Conservation (phyloP, 495 filamentous ascomycete species). For the Thozetella sp. region DNA sequence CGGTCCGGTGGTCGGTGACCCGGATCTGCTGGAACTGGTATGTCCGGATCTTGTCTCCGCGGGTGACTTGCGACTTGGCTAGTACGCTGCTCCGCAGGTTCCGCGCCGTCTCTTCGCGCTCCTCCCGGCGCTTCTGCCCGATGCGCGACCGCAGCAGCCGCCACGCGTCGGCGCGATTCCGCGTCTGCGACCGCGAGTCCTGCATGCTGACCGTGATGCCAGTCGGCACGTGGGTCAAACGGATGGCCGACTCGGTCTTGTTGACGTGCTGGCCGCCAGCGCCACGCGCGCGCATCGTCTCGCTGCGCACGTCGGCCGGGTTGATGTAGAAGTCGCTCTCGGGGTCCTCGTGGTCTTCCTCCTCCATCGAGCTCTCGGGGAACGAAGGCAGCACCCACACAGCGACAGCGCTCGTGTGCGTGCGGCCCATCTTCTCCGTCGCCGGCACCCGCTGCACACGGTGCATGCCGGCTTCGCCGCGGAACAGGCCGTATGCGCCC, state of each 20-base stretch:
- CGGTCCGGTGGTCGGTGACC: slow-evolving; percentile 91
- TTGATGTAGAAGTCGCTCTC: slow-evolving; percentile 89
- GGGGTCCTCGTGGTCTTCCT: slow-evolving; percentile 75
- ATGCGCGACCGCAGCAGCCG: slow-evolving; percentile 78
- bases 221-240: slow-evolving; percentile 90
- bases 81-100: slow-evolving; percentile 72
- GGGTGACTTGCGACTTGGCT: slow-evolving; percentile 78
- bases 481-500: slow-evolving; percentile 77
- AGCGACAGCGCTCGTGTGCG: slow-evolving; percentile 88
- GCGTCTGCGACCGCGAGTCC: slow-evolving; percentile 86
- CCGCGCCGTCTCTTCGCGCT: slow-evolving; percentile 79
- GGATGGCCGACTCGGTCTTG: slow-evolving; percentile 93
- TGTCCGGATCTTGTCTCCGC: slow-evolving; percentile 91
- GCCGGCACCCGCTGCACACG: slow-evolving; percentile 90
- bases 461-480: slow-evolving; percentile 91
- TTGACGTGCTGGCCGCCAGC: slow-evolving; percentile 98
- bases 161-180: slow-evolving; percentile 88
- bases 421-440: slow-evolving; percentile 87
- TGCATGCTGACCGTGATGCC: slow-evolving; percentile 86
- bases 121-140: slow-evolving; percentile 79
- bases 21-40: slow-evolving; percentile 95
- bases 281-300: slow-evolving; percentile 89
- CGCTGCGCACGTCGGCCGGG: slow-evolving; percentile 79
- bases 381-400: slow-evolving; percentile 91
- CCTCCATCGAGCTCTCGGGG: slow-evolving; percentile 54